Evolutionary conservation across 768 basidiomycete genomes (phyloP), one percentile per base, ranked within the genome.

Genomic region (Lactifluus piperatus): DNA sequence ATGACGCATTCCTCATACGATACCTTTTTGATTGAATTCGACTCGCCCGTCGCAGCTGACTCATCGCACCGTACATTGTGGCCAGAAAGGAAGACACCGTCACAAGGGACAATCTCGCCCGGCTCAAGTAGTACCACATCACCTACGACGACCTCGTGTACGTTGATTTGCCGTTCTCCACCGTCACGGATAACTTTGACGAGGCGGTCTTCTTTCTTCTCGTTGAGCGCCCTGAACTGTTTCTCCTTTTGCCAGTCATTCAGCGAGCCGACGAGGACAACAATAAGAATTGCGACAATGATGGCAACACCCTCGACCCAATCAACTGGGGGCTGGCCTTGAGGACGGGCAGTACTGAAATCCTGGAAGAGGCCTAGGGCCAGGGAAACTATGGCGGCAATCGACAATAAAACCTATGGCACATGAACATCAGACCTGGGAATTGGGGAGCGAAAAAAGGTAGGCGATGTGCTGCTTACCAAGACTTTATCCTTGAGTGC

Each of bases 161-260:
- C 52, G 62, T 72, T 67, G 39, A 64, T 58, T 39, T 71, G 54
- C 56, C 58, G 53, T 61, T 73, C 67, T 63, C 62, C 60, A 24
- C 67, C 71, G 44, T 65, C 63, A 9, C 66, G 68, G 32, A 64
- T 64, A 45, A 89, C 91, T 73, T 90, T 93, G 70, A 95, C 81
- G 63, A 80, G 82, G 27, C 97, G 88, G 65, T 95, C 97, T 57
- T 98, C 95, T 72, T 95, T 95, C 73, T 94, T 88, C 65, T 88
- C 90, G 68, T 97, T 98, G 43, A 99, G 80, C 20, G 76, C 78
- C 67, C 86, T 84, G 77, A 99, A 99, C 73, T 98, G 97, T 2
- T 85, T 85, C 71, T 99, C 97, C 72, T 98, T 98, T 72, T 97
- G 94, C 88, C 91, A 99, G 72, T 99, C 97, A 68, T 97, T 98